Percentiles rank a stretch among this genome's conserved stretches.
Conservation (phyloP, 805 yeast genomes). For the Ogataea haglerorum region DNA sequence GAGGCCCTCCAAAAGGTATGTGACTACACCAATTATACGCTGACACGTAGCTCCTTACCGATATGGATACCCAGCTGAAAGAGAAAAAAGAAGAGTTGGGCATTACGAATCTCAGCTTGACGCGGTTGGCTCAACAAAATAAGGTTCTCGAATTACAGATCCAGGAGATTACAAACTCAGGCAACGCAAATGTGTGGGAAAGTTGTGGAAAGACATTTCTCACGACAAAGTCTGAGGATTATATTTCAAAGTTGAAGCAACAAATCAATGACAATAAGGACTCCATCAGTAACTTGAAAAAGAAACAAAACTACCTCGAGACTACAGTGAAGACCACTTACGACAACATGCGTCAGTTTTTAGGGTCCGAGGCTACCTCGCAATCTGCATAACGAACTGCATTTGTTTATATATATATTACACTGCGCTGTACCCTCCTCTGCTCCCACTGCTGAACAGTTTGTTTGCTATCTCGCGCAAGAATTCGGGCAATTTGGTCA, state of each 20-base stretch:
- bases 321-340: slow-evolving; percentile 75
- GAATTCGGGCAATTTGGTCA: slow-evolving; percentile 62
- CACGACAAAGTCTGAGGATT: slow-evolving; percentile 40
- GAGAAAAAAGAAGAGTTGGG: slow-evolving; percentile 58
- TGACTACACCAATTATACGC: neutral
- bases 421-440: slow-evolving; percentile 95
- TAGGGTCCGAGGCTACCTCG: slow-evolving; percentile 5
- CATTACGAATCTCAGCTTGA: slow-evolving; percentile 50
- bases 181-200: slow-evolving; percentile 65
- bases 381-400: neutral
- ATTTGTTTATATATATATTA: slow-evolving; percentile 31
- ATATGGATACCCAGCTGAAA: slow-evolving; percentile 64
- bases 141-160: slow-evolving; percentile 55
- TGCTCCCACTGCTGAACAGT: slow-evolving; percentile 54
- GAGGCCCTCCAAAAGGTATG: slow-evolving; percentile 41
- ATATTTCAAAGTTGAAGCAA: slow-evolving; percentile 44
- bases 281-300: slow-evolving; percentile 54
- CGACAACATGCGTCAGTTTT: slow-evolving; percentile 47
- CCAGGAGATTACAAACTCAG: slow-evolving; percentile 46
- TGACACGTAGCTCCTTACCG: slow-evolving; percentile 44
- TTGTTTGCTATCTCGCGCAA: slow-evolving; percentile 63
- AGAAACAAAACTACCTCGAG: slow-evolving; percentile 68
- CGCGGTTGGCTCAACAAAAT: slow-evolving; percentile 46
- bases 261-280: slow-evolving; percentile 58
- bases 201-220: slow-evolving; percentile 80